These are phyloP conservation scores for Tulasnella sp. DNA, from an alignment of 768 basidiomycete genomes.

Conservation along the genomic window DNA sequence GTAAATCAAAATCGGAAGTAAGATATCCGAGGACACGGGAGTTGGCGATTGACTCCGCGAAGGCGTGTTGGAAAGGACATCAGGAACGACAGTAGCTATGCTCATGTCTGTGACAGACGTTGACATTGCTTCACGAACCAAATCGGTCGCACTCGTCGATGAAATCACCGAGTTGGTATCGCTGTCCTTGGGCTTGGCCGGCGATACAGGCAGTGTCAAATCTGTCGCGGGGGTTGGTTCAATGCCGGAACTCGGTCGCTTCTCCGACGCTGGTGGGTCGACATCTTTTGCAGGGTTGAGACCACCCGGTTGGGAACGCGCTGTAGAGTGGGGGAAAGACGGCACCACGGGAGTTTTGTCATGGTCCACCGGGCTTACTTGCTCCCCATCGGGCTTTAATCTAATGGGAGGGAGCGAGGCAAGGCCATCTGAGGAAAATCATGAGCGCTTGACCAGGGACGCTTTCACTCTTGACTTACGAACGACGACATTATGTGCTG, in stretches of 20 bases:
- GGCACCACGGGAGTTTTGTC: conserved; percentile 25
- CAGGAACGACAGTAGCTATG: background rate
- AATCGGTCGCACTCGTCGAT: no score
- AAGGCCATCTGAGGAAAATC: conserved; percentile 47
- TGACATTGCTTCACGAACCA: no score
- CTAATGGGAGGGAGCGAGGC: conserved; percentile 62
- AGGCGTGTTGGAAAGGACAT: background rate
- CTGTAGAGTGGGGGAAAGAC: conserved; percentile 3
- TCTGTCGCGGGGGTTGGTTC: no score
- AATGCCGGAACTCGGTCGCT: no score
- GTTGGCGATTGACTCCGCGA: conserved; percentile 21
- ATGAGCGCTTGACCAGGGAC: background rate
- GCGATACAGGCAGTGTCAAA: no score
- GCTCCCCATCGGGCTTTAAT: conserved; percentile 50
- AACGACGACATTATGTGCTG: conserved; percentile 77
- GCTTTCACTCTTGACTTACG: conserved; percentile 39
- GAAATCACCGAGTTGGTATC: no score
- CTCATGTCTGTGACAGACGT: background rate
- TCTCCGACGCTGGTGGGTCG: background rate
- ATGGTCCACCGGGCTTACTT: conserved; percentile 30
- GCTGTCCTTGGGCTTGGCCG: no score
- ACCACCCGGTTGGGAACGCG: background rate
- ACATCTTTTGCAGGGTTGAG: background rate
- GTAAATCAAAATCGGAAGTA: conserved; percentile 88
- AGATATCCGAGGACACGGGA: conserved; percentile 73